These are phyloP conservation scores for Lactarius pseudohatsudake DNA, from an alignment of 768 basidiomycete species.

Conservation along the genomic window DNA sequence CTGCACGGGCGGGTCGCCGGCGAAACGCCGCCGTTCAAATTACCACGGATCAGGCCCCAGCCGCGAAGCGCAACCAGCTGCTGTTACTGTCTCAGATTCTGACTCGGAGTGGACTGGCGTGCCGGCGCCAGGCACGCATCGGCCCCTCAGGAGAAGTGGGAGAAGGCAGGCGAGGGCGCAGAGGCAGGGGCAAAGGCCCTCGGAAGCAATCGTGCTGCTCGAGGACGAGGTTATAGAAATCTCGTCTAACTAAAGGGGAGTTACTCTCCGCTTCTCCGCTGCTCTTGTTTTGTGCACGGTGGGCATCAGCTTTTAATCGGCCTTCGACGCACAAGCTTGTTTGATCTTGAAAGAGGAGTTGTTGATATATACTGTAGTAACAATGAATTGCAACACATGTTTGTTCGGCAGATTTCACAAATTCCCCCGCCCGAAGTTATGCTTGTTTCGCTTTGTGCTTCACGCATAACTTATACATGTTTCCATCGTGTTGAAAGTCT, in stretches of 20 bases:
- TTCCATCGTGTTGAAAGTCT: no score
- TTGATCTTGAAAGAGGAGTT: neutral
- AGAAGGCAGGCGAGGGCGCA: neutral
- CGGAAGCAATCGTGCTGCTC: neutral
- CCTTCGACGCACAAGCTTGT: neutral
- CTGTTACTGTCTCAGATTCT: neutral
- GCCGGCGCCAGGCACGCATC: neutral
- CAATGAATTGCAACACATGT: neutral
- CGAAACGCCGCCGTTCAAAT: constrained; percentile 20
- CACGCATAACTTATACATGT: no score
- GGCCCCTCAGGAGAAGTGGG: neutral
- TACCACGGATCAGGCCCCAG: neutral
- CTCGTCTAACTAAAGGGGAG: constrained; percentile 16
- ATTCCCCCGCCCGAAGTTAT: no score
- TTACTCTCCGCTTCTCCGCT: neutral
- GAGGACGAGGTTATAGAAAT: constrained; percentile 23
- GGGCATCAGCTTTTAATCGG: neutral
- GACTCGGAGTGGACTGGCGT: constrained; percentile 15
- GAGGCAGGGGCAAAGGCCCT: neutral
- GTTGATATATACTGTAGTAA: neutral
- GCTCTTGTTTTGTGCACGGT: neutral
- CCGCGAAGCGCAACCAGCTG: neutral
- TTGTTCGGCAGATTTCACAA: no score
- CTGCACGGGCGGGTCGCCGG: neutral
- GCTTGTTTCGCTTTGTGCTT: no score